Evolutionary conservation across 2,329 filamentous ascomycete genomes (phyloP).

Genomic region (Phoma sp.): DNA sequence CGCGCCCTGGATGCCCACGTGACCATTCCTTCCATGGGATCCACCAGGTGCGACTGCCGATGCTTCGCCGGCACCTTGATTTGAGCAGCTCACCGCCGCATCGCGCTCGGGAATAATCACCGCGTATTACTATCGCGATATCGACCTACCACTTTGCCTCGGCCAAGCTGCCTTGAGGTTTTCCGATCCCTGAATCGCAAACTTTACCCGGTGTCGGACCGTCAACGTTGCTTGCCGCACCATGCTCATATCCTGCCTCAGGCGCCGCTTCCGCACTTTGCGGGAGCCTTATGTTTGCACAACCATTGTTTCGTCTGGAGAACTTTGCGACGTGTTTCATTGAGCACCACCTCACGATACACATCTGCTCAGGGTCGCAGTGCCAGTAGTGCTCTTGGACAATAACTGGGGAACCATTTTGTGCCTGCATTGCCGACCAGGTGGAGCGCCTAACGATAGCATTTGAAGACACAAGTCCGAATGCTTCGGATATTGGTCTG

Average conservation of each 20-base stretch:
- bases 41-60: constrained; percentile 16
- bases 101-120: constrained; percentile 18
- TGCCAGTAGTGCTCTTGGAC: constrained; percentile 8
- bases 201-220: constrained; percentile 18
- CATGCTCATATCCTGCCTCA: constrained; percentile 17
- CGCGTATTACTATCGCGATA: constrained; percentile 4
- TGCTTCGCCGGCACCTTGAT: constrained; percentile 18
- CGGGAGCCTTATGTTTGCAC: constrained; percentile 9
- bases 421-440: constrained; percentile 18
- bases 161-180: constrained; percentile 2
- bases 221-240: constrained; percentile 17
- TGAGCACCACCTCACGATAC: not conserved
- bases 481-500: constrained; percentile 20
- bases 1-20: constrained; percentile 5
- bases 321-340: constrained; percentile 11
- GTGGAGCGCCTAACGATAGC: constrained; percentile 18
- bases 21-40: not conserved
- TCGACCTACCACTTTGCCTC: constrained; percentile 6
- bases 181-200: constrained; percentile 8
- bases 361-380: not conserved
- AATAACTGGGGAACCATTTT: constrained; percentile 10
- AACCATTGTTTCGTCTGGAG: constrained; percentile 11
- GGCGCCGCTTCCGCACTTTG: constrained; percentile 10
- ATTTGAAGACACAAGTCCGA: constrained; percentile 9
- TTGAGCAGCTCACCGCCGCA: constrained; percentile 17